Percentiles rank a stretch among this genome's conserved stretches.
Evolutionary conservation across 352 stramenopile genomes (phyloP).

Genomic region (Pythium insidiosum): DNA sequence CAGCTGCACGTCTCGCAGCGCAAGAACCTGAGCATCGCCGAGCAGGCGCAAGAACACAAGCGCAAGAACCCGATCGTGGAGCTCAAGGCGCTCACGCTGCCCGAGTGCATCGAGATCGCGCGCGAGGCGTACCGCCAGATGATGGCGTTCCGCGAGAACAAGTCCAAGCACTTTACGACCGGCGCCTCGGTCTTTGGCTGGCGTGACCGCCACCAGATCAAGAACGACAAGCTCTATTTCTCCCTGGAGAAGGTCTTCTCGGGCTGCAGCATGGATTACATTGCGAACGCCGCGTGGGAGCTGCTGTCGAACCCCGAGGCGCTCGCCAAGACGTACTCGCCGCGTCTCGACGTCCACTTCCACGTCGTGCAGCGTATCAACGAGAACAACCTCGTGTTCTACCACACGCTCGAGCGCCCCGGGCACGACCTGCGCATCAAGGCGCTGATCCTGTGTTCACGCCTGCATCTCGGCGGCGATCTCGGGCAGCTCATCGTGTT

Average conservation of each 20-base stretch:
- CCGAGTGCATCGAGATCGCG: constrained; percentile 39
- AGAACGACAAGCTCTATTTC: constrained; percentile 54
- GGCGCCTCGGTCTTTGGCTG: constrained; percentile 59
- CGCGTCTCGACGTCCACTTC: constrained; percentile 44
- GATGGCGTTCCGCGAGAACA: constrained; percentile 38
- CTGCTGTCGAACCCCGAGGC: constrained; percentile 37
- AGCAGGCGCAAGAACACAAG: constrained; percentile 27
- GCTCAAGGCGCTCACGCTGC: constrained; percentile 28
- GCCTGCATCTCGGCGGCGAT: constrained; percentile 31
- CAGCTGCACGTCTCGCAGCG: constrained; percentile 27
- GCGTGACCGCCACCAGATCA: constrained; percentile 42
- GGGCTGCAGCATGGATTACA: constrained; percentile 21
- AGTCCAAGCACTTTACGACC: constrained; percentile 37
- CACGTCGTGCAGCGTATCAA: constrained; percentile 54
- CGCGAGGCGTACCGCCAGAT: constrained; percentile 34
- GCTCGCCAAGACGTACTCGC: constrained; percentile 42
- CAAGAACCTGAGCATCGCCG: constrained; percentile 19
- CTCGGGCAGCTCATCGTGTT: constrained; percentile 42
- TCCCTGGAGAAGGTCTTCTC: constrained; percentile 58
- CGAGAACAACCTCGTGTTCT: constrained; percentile 53
- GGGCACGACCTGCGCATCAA: constrained; percentile 43
- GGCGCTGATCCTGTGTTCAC: constrained; percentile 51
- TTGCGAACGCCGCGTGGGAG: constrained; percentile 34
- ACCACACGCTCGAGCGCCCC: constrained; percentile 57
- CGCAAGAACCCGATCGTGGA: constrained; percentile 30